Percentiles rank a stretch among this genome's conserved stretches.
Evolutionary conservation across 2,329 filamentous ascomycete species (phyloP).

Genomic region (Epichloe baconii): DNA sequence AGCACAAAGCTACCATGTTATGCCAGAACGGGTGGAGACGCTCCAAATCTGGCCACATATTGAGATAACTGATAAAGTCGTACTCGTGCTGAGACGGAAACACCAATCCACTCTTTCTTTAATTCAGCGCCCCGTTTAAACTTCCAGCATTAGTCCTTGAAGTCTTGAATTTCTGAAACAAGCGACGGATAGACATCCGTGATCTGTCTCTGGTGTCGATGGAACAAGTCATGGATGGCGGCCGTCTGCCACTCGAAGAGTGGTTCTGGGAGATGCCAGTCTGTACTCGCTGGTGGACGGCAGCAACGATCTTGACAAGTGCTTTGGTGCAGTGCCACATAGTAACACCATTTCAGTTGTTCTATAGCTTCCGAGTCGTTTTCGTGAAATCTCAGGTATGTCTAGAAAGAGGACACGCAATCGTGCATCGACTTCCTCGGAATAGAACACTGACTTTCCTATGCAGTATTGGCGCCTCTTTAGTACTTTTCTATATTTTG

Average conservation of each 20-base stretch:
- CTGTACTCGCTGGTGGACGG: slow-evolving; percentile 94
- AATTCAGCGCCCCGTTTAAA: too few species aligned
- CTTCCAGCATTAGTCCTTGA: background rate
- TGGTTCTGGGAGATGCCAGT: slow-evolving; percentile 99
- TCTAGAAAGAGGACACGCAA: background rate
- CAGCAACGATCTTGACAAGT: slow-evolving; percentile 76
- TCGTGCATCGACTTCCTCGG: background rate
- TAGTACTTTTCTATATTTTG: slow-evolving; percentile 95
- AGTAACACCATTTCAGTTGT: slow-evolving; percentile 85
- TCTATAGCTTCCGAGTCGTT: slow-evolving; percentile 89
- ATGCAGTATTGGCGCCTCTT: slow-evolving; percentile 87
- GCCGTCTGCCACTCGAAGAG: slow-evolving; percentile 70
- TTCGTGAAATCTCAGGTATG: slow-evolving; percentile 83
- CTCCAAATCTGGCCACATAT: background rate
- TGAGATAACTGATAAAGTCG: background rate
- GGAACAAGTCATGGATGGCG: slow-evolving; percentile 49
- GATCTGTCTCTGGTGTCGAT: slow-evolving; percentile 20
- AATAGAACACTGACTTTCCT: slow-evolving; percentile 6
- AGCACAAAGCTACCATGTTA: too few species aligned
- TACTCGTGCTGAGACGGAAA: too few species aligned
- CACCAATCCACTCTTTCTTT: too few species aligned
- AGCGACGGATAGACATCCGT: too few species aligned
- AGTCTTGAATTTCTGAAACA: background rate
- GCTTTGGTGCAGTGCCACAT: slow-evolving; percentile 87
- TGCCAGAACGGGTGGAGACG: background rate